Conservation (phyloP, 73 alveolate species). For the Paramecium pentaurelia region DNA sequence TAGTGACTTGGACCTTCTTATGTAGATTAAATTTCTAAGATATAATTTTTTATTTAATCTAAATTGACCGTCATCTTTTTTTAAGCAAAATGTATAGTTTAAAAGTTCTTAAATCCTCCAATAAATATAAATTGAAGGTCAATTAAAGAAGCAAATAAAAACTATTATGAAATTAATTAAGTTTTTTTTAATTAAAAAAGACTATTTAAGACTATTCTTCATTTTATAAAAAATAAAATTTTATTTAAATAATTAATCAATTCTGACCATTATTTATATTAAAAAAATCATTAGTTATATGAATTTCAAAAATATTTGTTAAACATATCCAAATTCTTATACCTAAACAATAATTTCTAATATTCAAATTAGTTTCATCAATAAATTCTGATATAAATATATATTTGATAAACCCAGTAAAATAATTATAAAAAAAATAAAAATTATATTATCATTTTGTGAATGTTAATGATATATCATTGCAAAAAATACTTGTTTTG, state of each 20-base stretch:
- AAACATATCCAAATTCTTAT: constrained; percentile 65
- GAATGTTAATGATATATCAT: not conserved
- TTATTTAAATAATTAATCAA: not conserved
- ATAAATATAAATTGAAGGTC: no score
- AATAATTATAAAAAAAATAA: not conserved
- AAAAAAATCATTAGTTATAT: not conserved
- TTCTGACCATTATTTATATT: not conserved
- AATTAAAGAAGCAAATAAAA: not conserved
- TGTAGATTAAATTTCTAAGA: no score
- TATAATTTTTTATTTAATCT: not conserved
- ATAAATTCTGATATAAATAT: not conserved
- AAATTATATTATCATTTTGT: constrained; percentile 66
- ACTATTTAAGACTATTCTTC: not conserved
- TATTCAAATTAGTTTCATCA: no score
- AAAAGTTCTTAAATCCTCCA: not conserved
- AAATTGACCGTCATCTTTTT: not conserved
- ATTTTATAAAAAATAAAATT: not conserved
- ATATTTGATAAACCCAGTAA: constrained; percentile 68
- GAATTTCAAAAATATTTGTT: not conserved
- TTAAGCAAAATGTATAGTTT: no score
- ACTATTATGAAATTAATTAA: not conserved
- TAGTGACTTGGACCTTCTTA: not conserved
- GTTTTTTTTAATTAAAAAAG: not conserved
- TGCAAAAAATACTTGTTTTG: not conserved
- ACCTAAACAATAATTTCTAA: no score